These are phyloP conservation scores for Heliamphora exappendiculata DNA, from an alignment of 148 eudicot species.

Conservation along the genomic window DNA sequence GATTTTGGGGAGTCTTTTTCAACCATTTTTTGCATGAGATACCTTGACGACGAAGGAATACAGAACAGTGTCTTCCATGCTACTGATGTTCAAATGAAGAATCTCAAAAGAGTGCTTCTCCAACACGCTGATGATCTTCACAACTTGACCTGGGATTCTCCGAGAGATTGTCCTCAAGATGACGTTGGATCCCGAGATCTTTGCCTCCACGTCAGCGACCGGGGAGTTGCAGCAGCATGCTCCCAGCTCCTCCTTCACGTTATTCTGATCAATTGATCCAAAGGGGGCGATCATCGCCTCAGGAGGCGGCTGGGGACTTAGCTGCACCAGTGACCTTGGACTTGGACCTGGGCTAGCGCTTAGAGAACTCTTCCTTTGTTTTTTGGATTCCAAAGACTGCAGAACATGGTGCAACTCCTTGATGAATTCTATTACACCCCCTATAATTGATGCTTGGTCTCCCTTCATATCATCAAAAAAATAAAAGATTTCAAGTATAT, in stretches of 20 bases:
- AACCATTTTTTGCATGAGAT: background rate
- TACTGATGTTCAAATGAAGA: conserved; percentile 78
- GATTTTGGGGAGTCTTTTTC: background rate
- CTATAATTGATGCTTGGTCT: conserved; percentile 95
- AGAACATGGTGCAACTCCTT: conserved; percentile 86
- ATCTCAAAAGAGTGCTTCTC: conserved; percentile 71
- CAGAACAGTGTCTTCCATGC: conserved; percentile 85
- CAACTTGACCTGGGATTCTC: conserved; percentile 58
- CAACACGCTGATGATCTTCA: conserved; percentile 50
- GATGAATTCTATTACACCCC: conserved; percentile 87
- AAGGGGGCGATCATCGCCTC: conserved; percentile 25
- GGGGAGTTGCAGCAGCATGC: conserved; percentile 74
- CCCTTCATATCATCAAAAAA: conserved; percentile 34
- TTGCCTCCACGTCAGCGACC: conserved; percentile 89
- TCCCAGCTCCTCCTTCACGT: conserved; percentile 64
- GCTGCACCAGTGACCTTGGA: conserved; percentile 44
- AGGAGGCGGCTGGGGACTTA: conserved; percentile 29
- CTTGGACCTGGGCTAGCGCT: conserved; percentile 73
- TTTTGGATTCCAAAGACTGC: conserved; percentile 68
- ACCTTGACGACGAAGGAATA: conserved; percentile 86
- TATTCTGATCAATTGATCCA: background rate
- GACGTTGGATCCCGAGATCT: conserved; percentile 77
- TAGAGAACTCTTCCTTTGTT: conserved; percentile 67
- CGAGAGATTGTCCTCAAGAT: conserved; percentile 56
- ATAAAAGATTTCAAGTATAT: too few relatives aligned